These are phyloP conservation scores for Eucalyptus sideroxylon DNA, from an alignment of 345 rosid genomes.

Conservation along the genomic window DNA sequence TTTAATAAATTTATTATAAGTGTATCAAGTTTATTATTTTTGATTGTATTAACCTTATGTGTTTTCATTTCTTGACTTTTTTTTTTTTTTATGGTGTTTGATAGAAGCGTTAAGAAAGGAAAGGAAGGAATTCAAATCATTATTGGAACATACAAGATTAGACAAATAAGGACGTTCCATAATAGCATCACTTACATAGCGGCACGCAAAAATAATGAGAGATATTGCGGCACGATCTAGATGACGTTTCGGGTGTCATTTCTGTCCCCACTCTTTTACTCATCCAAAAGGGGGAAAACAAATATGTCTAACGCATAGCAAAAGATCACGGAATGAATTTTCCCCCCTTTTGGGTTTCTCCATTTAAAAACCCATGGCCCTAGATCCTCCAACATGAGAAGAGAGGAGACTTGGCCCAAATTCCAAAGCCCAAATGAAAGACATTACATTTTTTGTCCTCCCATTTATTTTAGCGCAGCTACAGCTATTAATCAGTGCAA, in stretches of 20 bases:
- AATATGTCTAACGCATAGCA: neutral
- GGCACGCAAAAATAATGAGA: neutral
- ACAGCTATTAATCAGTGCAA: neutral
- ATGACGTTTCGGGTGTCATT: neutral
- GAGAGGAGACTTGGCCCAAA: neutral
- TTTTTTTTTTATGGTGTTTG: neutral
- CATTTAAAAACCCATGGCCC: neutral
- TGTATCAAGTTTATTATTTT: fast-evolving
- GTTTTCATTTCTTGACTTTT: neutral
- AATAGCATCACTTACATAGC: neutral
- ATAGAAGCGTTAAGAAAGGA: neutral
- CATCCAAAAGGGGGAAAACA: neutral
- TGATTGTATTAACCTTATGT: fast-evolving
- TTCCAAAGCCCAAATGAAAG: neutral
- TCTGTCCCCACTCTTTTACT: neutral
- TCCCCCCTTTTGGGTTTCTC: neutral
- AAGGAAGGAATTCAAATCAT: neutral
- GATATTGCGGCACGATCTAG: neutral
- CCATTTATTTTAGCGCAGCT: neutral
- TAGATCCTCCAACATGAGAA: neutral
- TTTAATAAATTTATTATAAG: too few species aligned
- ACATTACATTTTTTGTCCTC: neutral
- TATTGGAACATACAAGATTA: neutral
- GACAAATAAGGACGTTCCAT: neutral
- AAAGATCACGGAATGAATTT: neutral